phyloP scores from a whole-genome alignment of 805 yeast genomes.

The Candida silvatica region DNA sequence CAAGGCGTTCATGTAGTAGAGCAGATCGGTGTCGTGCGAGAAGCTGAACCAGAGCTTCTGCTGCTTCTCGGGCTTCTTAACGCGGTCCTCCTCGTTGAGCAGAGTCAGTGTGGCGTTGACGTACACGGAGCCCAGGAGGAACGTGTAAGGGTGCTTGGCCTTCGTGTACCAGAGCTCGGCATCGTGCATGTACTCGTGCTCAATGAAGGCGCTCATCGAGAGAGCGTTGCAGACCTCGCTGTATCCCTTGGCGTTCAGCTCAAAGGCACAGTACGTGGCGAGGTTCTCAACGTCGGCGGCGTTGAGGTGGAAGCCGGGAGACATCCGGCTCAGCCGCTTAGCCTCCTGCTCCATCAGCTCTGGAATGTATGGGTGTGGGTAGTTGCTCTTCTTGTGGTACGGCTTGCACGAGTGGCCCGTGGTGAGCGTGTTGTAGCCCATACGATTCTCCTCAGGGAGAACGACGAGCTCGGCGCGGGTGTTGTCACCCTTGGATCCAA shows the following conservation, averaged over 20 bases:
- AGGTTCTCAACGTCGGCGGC: conserved; percentile 41
- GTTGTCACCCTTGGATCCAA: conserved; percentile 21
- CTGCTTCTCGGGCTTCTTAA: conserved; percentile 5
- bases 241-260: conserved; percentile 58
- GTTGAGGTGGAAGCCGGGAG: conserved; percentile 47
- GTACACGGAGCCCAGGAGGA: conserved; percentile 54
- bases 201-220: conserved; percentile 59
- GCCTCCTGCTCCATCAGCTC: conserved; percentile 31
- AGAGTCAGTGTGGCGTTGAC: conserved; percentile 33
- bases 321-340: conserved; percentile 43
- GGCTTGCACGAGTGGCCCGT: conserved; percentile 38
- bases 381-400: conserved; percentile 21
- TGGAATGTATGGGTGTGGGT: conserved; percentile 11
- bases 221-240: conserved; percentile 63
- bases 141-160: conserved; percentile 49
- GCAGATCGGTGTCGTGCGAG: conserved; percentile 62
- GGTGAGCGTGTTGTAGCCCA: conserved; percentile 55
- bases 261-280: conserved; percentile 66
- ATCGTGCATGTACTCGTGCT: conserved; percentile 53
- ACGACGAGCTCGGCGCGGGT: conserved; percentile 28
- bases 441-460: conserved; percentile 35
- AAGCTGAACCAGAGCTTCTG: conserved; percentile 43
- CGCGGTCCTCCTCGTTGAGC: conserved; percentile 15
- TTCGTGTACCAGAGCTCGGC: conserved; percentile 49
- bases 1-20: conserved; percentile 53